Evolutionary conservation across 768 basidiomycete genomes (phyloP).

Genomic region (Boletellus ananas): DNA sequence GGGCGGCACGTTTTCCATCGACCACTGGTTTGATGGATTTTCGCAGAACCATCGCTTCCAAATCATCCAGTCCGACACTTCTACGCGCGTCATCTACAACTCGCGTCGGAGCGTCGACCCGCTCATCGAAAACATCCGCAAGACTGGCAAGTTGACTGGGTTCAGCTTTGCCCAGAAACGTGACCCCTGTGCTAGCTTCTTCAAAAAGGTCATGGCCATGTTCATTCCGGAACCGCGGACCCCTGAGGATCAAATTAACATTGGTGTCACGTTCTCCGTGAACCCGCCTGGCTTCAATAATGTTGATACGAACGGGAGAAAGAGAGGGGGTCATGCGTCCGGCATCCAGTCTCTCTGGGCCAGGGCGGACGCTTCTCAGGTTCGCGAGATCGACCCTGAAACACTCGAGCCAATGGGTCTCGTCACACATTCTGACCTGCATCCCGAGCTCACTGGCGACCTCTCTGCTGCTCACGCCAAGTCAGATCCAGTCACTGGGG

Average conservation of each 20-base stretch:
- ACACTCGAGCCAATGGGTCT: constrained; percentile 36
- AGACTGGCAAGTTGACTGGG: constrained; percentile 16
- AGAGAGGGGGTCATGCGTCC: constrained; percentile 23
- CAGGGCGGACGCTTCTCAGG: constrained; percentile 29
- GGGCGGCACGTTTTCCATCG: constrained; percentile 22
- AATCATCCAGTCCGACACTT: constrained; percentile 24
- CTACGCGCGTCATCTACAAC: constrained; percentile 32
- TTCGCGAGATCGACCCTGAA: constrained; percentile 35
- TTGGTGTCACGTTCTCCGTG: constrained; percentile 30
- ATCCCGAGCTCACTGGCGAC: constrained; percentile 32
- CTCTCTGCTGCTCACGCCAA: constrained; percentile 37
- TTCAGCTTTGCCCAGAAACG: constrained; percentile 31
- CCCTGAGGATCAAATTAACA: constrained; percentile 12
- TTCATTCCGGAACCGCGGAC: constrained; percentile 19
- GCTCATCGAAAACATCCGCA: constrained; percentile 27
- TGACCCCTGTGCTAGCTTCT: constrained; percentile 29
- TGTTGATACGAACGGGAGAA: constrained; percentile 16
- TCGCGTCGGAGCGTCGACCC: constrained; percentile 31
- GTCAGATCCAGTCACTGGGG: constrained; percentile 33
- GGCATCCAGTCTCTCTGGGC: constrained; percentile 27
- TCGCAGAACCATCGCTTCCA: constrained; percentile 39
- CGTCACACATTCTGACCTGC: constrained; percentile 26
- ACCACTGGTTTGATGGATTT: constrained; percentile 43
- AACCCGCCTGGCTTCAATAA: constrained; percentile 27
- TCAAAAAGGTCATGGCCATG: constrained; percentile 29